phyloP scores from a whole-genome alignment of 2,329 filamentous ascomycete genomes.

The Monosporascus cannonballus region DNA sequence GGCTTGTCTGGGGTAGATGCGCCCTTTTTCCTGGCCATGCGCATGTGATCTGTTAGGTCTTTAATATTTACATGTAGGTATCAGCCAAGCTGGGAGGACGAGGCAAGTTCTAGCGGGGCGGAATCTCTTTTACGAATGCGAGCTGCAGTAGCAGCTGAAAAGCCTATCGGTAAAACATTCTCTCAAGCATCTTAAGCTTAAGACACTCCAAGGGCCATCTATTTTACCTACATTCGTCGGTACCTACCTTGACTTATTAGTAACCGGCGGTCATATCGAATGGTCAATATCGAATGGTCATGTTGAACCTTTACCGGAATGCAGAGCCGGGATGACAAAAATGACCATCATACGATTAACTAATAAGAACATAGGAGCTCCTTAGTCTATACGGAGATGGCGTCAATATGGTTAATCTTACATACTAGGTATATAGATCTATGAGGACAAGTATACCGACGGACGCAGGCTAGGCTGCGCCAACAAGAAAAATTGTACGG shows the following conservation, averaged over 20 bases:
- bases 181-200: no score
- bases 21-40: not conserved
- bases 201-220: not conserved
- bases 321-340: no score
- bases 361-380: no score
- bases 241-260: no score
- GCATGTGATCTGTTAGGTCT: not conserved
- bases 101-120: not conserved
- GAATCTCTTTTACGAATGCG: not conserved
- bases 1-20: not conserved
- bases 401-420: no score
- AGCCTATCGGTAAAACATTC: not conserved
- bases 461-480: no score
- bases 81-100: not conserved
- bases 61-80: not conserved
- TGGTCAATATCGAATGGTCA: not conserved
- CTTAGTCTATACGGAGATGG: no score
- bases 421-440: no score
- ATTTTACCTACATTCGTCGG: not conserved
- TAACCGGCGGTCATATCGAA: not conserved
- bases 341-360: no score
- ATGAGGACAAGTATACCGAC: no score
- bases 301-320: no score
- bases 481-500: no score
- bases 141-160: not conserved